Percentiles rank a stretch among this genome's conserved stretches.
phyloP scores from a whole-genome alignment of 2,329 filamentous ascomycete genomes.

The Hymenoscyphus salicellus region DNA sequence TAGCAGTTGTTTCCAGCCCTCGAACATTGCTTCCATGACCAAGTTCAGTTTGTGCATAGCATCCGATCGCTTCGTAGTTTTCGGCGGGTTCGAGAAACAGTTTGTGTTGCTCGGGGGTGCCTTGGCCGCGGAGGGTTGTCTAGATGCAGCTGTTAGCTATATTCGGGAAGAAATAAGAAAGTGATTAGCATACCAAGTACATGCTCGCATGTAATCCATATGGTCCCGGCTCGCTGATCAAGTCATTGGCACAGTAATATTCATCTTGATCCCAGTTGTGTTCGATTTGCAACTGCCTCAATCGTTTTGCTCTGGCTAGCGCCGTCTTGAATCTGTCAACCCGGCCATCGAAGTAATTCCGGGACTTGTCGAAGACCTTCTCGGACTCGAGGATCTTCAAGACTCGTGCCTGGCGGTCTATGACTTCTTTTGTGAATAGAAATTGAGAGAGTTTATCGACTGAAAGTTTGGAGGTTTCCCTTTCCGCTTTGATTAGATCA shows the following conservation, averaged over 20 bases:
- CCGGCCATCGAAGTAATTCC: constrained; percentile 72
- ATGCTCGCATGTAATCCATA: constrained; percentile 70
- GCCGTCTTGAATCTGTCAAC: constrained; percentile 67
- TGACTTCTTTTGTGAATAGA: constrained; percentile 63
- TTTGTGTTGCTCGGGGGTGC: constrained; percentile 69
- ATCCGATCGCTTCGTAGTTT: constrained; percentile 71
- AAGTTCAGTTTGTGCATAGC: constrained; percentile 78
- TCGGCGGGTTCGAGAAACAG: constrained; percentile 67
- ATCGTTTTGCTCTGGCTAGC: constrained; percentile 66
- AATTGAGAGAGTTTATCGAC: constrained; percentile 66
- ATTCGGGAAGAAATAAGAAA: neutral
- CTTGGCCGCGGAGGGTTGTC: constrained; percentile 69
- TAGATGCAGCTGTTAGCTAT: constrained; percentile 29
- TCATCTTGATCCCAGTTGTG: constrained; percentile 68
- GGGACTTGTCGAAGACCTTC: constrained; percentile 72
- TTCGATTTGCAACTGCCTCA: constrained; percentile 63
- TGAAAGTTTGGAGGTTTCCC: constrained; percentile 63
- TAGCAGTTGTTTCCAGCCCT: constrained; percentile 48
- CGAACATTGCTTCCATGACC: constrained; percentile 76
- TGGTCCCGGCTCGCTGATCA: constrained; percentile 71
- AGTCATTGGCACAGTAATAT: constrained; percentile 59
- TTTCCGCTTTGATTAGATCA: constrained; percentile 67
- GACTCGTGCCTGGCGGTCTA: constrained; percentile 59
- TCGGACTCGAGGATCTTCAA: constrained; percentile 64
- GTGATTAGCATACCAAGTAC: constrained; percentile 53